phyloP scores from a whole-genome alignment of 805 yeast genomes.

The Lipomyces kockii region DNA sequence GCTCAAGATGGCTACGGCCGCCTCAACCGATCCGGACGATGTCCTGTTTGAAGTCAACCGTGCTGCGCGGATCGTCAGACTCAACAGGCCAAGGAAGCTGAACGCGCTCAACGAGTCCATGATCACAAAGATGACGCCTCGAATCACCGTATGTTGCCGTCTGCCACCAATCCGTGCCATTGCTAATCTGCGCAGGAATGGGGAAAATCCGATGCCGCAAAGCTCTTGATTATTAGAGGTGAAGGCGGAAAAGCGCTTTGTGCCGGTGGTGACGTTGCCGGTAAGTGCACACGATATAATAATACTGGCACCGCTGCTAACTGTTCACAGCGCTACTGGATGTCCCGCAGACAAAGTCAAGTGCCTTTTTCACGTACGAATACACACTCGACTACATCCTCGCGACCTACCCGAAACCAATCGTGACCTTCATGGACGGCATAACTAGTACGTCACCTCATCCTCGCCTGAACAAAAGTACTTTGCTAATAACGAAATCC shows the following conservation, averaged over 20 bases:
- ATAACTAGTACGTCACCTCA: constrained; percentile 56
- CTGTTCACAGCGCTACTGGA: constrained; percentile 60
- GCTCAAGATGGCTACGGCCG: constrained; percentile 15
- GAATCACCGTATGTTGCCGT: constrained; percentile 48
- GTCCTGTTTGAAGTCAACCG: constrained; percentile 67
- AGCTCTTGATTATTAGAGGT: constrained; percentile 70
- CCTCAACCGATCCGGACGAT: constrained; percentile 47
- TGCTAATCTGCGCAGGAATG: constrained; percentile 18
- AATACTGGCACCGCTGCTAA: background rate
- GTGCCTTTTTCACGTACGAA: constrained; percentile 75
- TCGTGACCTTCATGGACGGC: constrained; percentile 85
- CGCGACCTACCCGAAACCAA: constrained; percentile 84
- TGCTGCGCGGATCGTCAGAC: constrained; percentile 70
- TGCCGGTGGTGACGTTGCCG: constrained; percentile 92
- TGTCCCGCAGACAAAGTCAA: constrained; percentile 40
- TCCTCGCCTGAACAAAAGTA: background rate
- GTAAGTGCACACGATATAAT: constrained; percentile 9
- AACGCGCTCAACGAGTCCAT: constrained; percentile 81
- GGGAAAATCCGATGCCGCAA: constrained; percentile 62
- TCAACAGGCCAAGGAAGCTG: constrained; percentile 81
- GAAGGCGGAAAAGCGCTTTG: constrained; percentile 71
- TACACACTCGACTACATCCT: constrained; percentile 79
- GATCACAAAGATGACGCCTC: constrained; percentile 72
- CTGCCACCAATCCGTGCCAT: background rate
- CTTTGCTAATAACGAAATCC: background rate